Percentiles rank a stretch among this genome's conserved stretches.
Conservation (phyloP, 345 rosid genomes). For the Camelina laxa region DNA sequence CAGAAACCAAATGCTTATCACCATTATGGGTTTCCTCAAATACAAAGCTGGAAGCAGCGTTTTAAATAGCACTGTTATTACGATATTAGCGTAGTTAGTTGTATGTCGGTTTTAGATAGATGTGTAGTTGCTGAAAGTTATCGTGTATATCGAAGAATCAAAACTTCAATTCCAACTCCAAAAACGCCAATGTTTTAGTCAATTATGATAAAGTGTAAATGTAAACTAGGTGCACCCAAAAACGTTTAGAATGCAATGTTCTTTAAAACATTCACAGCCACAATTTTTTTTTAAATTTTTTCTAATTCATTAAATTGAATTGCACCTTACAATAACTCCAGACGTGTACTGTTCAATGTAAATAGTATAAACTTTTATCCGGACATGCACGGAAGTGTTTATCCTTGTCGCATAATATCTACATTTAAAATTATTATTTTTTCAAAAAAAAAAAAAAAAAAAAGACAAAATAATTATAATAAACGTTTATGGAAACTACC, state of each 20-base stretch:
- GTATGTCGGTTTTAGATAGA: slow-evolving; percentile 25
- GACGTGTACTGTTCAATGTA: slow-evolving; percentile 26
- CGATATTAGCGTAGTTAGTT: not conserved
- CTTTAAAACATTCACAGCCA: not conserved
- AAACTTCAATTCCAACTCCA: no score
- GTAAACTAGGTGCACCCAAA: not conserved
- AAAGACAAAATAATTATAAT: not conserved
- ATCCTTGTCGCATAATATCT: slow-evolving; percentile 24
- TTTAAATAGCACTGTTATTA: slow-evolving; percentile 14
- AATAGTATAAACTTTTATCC: slow-evolving; percentile 39
- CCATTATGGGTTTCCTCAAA: slow-evolving; percentile 33
- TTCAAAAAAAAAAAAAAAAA: no score
- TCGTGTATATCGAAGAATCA: not conserved
- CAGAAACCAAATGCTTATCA: slow-evolving; percentile 4
- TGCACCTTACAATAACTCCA: slow-evolving; percentile 21
- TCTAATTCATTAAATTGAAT: slow-evolving; percentile 9
- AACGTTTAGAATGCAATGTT: slow-evolving; percentile 6
- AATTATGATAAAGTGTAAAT: not conserved
- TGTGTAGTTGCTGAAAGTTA: slow-evolving; percentile 8
- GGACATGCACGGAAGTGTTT: slow-evolving; percentile 44
- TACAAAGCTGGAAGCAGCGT: not conserved
- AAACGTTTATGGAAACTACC: slow-evolving; percentile 32
- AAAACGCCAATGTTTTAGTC: slow-evolving; percentile 19
- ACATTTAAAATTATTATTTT: not conserved
- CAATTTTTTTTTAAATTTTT: not conserved